Base-by-base conservation (phyloP, 805 yeast genomes). In the Martiniozyma abietophila region DNA sequence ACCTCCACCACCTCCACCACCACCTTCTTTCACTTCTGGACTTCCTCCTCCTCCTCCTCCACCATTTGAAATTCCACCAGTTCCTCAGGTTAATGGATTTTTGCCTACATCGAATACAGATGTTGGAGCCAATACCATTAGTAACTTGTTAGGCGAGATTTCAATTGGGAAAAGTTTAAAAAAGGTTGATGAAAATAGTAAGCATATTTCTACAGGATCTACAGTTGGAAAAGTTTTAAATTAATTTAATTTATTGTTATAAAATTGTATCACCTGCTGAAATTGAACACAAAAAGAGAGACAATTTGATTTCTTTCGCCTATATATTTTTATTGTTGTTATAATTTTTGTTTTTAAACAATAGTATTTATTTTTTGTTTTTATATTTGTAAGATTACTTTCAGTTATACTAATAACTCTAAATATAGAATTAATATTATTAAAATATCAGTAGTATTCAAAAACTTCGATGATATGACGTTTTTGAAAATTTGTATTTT, bases 121-220 rank as follows among this genome's bases (percentile, higher is more conserved):
- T 3, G 45, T 58, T 8, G 43, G 54, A 5, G 56, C 56, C 5
- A 49, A 63, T 0, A 35, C 55, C 10, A 54, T 60, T 17, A 53
- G 53, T 18, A 58, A 64, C 27, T 52, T 77, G 18, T 58, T 77
- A 34, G 76, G 77, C 4, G 76, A 76, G 49, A 76, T 76, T 34
- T 59, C 61, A 8, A 58, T 67, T 1, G 84, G 84, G 3, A 62
- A 54, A 25, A 32, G 62, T 2, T 62, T 76, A 49, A 67, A 59
- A 40, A 72, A 61, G 45, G 81, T 76, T 3, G 61, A 61, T 34
- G 69, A 68, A 4, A 52, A 56, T 21, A 64, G 70, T 36, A 65
- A 69, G 45, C 64, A 63, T 27, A 59, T 69, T 29, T 58, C 66
- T 10, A 66, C 62, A 29, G 65, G 69, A 10, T 62, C 65, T 9